Base-by-base conservation (phyloP, 495 filamentous ascomycete genomes). In the Ascobolus immersus region DNA sequence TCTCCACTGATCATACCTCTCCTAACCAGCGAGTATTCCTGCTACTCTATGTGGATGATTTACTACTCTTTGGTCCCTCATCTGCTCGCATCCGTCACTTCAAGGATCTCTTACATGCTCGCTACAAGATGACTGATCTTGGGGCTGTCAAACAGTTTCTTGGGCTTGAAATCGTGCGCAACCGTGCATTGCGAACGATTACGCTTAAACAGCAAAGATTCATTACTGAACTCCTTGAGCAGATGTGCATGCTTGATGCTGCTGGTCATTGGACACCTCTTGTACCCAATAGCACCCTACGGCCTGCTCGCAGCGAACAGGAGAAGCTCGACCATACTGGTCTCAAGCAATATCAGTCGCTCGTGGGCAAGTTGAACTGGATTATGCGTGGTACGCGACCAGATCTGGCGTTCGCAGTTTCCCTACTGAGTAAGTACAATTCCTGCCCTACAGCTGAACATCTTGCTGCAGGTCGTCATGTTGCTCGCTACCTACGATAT, bases 361-460 rank as follows among this genome's bases (percentile, higher is more conserved):
- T 42, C 2, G 18, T 52, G 2, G 40, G 50, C 4, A 42, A 35
- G 6, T 21, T 53, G 3, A 51, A 44, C 34, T 52, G 50, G 17
- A 9, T 44, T 0, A 39, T 44, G 28, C 25, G 44, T 3, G 28
- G 35, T 2, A 52, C 44, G 2, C 31, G 50, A 4, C 44, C 39
- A 4, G 41, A 51, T 22, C 17, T 54, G 0, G 41, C 35, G 3
- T 51, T 39, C n/a, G 26, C 42, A 0, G 34, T 48, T 12, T n/a
- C n/a, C n/a, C n/a, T 17, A 1, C 27, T 46, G 0, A 39, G 38
- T 23, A 30, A 37, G 8, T 39, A 28, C 13, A 33, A 28, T 15
- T 3, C 22, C 0, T n/a, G 26, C 4, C 35, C 43, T 1, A 30
- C 30, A 4, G n/a, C n/a, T 8, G n/a, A 24, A 4, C 40, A 44